Percentiles rank a stretch among this genome's conserved stretches.
phyloP scores from a whole-genome alignment of 2,329 filamentous ascomycete species.

The Paecilomyces niveus region DNA sequence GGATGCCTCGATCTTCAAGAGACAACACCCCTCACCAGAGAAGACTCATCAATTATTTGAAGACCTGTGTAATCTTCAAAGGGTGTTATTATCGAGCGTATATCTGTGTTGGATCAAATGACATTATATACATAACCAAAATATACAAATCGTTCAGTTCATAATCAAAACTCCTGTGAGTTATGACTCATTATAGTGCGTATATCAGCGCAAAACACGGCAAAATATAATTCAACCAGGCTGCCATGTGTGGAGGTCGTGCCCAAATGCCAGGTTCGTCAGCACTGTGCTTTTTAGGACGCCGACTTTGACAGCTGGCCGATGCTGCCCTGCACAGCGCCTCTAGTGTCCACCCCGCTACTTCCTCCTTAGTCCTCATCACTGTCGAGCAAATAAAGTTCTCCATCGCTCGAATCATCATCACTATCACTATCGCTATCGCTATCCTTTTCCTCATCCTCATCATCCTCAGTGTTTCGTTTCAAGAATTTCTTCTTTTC shows the following conservation, averaged over 20 bases:
- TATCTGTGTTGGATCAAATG: too few relatives aligned
- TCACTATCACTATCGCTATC: not conserved
- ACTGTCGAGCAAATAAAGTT: not conserved
- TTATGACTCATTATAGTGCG: not conserved
- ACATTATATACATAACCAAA: not conserved
- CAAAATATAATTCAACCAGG: not conserved
- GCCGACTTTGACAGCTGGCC: too few relatives aligned
- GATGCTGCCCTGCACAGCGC: not conserved
- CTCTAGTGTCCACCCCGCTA: not conserved
- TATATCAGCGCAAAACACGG: not conserved
- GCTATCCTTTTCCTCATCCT: not conserved
- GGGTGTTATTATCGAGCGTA: too few relatives aligned
- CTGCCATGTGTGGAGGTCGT: not conserved
- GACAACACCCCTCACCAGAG: too few relatives aligned
- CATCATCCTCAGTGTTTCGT: too few relatives aligned
- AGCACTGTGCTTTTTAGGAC: too few relatives aligned
- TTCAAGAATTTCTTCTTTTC: not conserved
- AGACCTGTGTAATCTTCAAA: too few relatives aligned
- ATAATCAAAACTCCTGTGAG: not conserved
- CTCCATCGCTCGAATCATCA: not conserved
- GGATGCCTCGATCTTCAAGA: too few relatives aligned
- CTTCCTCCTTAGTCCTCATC: not conserved
- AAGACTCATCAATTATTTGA: too few relatives aligned
- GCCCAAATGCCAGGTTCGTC: not conserved
- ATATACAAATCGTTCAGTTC: not conserved